Evolutionary conservation across 2,329 filamentous ascomycete species (phyloP).

Genomic region (Cordyceps pruinosa): DNA sequence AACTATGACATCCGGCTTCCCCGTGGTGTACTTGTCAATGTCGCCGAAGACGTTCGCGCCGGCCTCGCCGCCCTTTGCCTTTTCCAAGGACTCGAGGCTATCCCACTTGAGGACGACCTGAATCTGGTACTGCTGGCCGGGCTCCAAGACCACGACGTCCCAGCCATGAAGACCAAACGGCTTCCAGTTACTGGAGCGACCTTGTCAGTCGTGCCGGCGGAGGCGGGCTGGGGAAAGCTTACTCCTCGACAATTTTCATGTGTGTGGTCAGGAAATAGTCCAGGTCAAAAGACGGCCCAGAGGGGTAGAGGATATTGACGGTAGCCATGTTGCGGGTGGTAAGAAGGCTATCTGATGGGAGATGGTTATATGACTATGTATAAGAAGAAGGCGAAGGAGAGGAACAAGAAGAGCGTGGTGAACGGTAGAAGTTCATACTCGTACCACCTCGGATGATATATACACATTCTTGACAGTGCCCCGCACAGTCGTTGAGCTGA

Average conservation of each 20-base stretch:
- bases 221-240: neutral
- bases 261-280: constrained; percentile 42
- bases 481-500: neutral
- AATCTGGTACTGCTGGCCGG: constrained; percentile 12
- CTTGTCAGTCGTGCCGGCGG: neutral
- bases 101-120: constrained; percentile 12
- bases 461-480: neutral
- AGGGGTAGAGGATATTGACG: constrained; percentile 33
- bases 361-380: neutral
- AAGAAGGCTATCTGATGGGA: neutral
- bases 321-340: constrained; percentile 2
- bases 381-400: neutral
- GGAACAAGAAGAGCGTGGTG: neutral
- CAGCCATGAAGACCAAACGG: constrained; percentile 8
- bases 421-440: neutral
- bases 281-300: constrained; percentile 37
- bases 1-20: constrained; percentile 9
- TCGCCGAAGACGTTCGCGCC: constrained; percentile 10
- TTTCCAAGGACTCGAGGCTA: neutral
- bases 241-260: constrained; percentile 36
- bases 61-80: neutral
- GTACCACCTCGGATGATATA: neutral
- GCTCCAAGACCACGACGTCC: constrained; percentile 18
- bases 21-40: constrained; percentile 10
- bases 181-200: constrained; percentile 5